These are phyloP conservation scores for Ogataea methanolica DNA, from an alignment of 805 yeast genomes.

Conservation along the genomic window DNA sequence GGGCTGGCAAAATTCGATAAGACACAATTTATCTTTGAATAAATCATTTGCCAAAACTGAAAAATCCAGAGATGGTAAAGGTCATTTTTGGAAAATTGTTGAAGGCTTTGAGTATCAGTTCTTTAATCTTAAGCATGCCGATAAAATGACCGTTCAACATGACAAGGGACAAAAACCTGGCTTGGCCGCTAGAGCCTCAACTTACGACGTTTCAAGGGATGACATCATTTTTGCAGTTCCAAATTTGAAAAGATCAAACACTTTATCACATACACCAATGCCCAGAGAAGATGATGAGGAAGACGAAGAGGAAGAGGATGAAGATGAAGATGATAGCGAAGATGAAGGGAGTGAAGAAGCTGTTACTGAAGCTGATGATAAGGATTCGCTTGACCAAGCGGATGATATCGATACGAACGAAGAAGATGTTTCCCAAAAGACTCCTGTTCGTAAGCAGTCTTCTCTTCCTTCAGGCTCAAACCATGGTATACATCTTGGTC, in stretches of 20 bases:
- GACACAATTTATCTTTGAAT: constrained; percentile 89
- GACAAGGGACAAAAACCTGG: not conserved
- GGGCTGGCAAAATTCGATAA: constrained; percentile 97
- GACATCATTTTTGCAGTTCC: constrained; percentile 11
- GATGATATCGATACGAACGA: not conserved
- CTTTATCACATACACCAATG: constrained; percentile 10
- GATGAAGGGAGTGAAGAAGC: constrained; percentile 12
- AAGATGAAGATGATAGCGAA: constrained; percentile 6
- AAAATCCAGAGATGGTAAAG: constrained; percentile 85
- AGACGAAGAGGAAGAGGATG: constrained; percentile 5
- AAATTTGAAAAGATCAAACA: constrained; percentile 6
- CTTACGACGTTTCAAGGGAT: constrained; percentile 2
- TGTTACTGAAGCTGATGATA: not conserved
- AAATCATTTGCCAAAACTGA: constrained; percentile 91
- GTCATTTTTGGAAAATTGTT: constrained; percentile 90
- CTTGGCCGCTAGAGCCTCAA: constrained; percentile 1
- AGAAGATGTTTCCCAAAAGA: not conserved
- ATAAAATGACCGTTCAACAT: constrained; percentile 22
- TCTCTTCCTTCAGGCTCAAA: not conserved
- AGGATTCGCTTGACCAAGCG: not conserved
- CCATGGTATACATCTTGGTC: constrained; percentile 10
- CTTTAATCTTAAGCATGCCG: constrained; percentile 54
- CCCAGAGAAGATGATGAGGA: constrained; percentile 7
- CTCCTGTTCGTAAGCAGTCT: constrained; percentile 1
- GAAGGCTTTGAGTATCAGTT: constrained; percentile 81